Conservation (phyloP, 306 rosid species). For the Arachis hypogaea region DNA sequence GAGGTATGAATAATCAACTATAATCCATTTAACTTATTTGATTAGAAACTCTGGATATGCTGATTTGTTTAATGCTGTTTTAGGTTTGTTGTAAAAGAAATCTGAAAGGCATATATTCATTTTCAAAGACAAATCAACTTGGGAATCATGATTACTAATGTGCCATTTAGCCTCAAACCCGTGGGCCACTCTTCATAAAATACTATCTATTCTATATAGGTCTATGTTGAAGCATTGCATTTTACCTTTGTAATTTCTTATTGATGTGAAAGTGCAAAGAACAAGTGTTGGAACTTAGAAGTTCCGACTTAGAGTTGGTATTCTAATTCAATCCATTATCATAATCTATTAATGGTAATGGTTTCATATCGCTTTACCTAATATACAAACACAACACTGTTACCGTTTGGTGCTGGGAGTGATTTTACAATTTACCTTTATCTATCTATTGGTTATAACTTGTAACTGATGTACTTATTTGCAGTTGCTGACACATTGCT, state of each 20-base stretch:
- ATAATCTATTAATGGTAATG: not conserved
- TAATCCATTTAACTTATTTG: constrained; percentile 8
- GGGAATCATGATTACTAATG: constrained; percentile 1
- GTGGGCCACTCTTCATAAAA: not conserved
- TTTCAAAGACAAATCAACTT: constrained; percentile 1
- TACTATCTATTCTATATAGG: constrained; percentile 11
- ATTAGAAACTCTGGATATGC: constrained; percentile 11
- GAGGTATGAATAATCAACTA: constrained; percentile 51
- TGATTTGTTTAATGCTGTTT: constrained; percentile 15
- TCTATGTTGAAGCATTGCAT: constrained; percentile 12
- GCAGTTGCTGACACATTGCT: constrained; percentile 96
- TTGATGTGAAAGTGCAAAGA: constrained; percentile 25
- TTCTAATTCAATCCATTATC: constrained; percentile 11
- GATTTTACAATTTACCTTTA: constrained; percentile 21
- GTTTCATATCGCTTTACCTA: constrained; percentile 13
- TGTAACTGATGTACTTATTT: constrained; percentile 38
- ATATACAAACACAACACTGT: constrained; percentile 2
- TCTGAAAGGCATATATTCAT: constrained; percentile 7
- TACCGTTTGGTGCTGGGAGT: constrained; percentile 18
- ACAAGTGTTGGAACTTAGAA: constrained; percentile 13
- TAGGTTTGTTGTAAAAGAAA: constrained; percentile 26
- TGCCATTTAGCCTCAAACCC: constrained; percentile 25
- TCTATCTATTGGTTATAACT: constrained; percentile 34
- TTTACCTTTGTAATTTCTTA: constrained; percentile 21
- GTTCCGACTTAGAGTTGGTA: constrained; percentile 15